Evolutionary conservation across 306 rosid species (phyloP).

Genomic region (Gynostemma pentaphyllum): DNA sequence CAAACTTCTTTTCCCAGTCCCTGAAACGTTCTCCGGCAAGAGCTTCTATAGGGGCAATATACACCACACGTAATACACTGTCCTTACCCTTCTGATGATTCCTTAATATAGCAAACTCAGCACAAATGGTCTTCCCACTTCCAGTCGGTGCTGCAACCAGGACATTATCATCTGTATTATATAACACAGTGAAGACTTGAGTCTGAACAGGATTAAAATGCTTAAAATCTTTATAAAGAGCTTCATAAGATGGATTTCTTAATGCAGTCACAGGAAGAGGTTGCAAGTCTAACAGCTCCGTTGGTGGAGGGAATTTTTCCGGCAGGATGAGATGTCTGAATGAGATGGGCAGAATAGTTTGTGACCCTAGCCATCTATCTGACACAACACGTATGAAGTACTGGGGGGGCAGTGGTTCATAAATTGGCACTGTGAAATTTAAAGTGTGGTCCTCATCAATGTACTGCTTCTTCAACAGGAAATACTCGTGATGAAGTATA

Average conservation of each 20-base stretch:
- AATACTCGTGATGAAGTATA: conserved; percentile 83
- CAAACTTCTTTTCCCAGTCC: conserved; percentile 86
- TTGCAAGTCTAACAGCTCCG: conserved; percentile 84
- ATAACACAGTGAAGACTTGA: conserved; percentile 78
- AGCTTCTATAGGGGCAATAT: conserved; percentile 74
- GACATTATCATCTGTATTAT: conserved; percentile 79
- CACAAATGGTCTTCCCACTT: conserved; percentile 91
- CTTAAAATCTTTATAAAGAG: conserved; percentile 68
- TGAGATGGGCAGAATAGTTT: conserved; percentile 85
- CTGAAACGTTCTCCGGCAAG: conserved; percentile 77
- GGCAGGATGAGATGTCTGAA: conserved; percentile 85
- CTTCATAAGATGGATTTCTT: conserved; percentile 65
- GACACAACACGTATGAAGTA: conserved; percentile 85
- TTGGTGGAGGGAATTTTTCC: conserved; percentile 88
- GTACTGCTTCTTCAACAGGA: conserved; percentile 75
- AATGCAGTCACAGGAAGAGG: conserved; percentile 86
- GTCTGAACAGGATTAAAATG: conserved; percentile 97
- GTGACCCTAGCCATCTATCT: conserved; percentile 91
- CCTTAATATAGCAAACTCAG: conserved; percentile 79
- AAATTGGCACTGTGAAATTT: conserved; percentile 78
- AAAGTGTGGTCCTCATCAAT: conserved; percentile 84
- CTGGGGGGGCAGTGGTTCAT: conserved; percentile 85
- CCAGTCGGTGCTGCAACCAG: conserved; percentile 96
- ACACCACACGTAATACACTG: conserved; percentile 65
- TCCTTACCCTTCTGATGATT: conserved; percentile 65